Evolutionary conservation across 1,284 basidiomycete genomes (phyloP).

Genomic region (Rhizoctonia solani): DNA sequence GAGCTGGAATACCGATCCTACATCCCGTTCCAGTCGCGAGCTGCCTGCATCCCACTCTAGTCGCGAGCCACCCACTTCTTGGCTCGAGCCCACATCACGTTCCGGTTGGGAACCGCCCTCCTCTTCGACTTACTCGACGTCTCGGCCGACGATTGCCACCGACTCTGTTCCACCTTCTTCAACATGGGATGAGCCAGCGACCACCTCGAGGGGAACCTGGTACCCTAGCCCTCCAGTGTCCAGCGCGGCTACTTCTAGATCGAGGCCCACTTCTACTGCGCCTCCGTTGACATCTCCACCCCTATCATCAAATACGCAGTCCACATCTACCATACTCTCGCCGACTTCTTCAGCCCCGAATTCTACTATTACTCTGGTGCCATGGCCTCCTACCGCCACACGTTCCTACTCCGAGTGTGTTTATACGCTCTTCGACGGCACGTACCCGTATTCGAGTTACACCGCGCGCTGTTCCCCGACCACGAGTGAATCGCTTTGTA

Average conservation of each 20-base stretch:
- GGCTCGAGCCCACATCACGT: no score
- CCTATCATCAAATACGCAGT: no score
- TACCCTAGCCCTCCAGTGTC: constrained; percentile 10
- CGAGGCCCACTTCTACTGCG: not conserved
- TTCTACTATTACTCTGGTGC: no score
- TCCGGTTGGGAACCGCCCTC: no score
- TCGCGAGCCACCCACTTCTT: no score
- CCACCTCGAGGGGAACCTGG: not conserved
- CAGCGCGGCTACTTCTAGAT: not conserved
- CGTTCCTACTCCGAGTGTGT: not conserved
- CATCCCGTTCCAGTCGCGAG: not conserved
- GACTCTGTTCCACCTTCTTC: no score
- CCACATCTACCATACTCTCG: no score
- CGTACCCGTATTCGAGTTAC: not conserved
- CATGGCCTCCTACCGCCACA: not conserved
- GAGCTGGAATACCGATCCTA: not conserved
- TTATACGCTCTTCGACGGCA: not conserved
- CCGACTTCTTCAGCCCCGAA: no score
- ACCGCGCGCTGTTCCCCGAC: not conserved
- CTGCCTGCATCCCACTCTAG: no score
- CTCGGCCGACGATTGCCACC: no score
- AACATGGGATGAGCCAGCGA: no score
- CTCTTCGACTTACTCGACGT: no score
- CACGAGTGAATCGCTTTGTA: not conserved
- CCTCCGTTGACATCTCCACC: not conserved